phyloP scores from a whole-genome alignment of 1,284 basidiomycete species.

The Ustilago nuda region DNA sequence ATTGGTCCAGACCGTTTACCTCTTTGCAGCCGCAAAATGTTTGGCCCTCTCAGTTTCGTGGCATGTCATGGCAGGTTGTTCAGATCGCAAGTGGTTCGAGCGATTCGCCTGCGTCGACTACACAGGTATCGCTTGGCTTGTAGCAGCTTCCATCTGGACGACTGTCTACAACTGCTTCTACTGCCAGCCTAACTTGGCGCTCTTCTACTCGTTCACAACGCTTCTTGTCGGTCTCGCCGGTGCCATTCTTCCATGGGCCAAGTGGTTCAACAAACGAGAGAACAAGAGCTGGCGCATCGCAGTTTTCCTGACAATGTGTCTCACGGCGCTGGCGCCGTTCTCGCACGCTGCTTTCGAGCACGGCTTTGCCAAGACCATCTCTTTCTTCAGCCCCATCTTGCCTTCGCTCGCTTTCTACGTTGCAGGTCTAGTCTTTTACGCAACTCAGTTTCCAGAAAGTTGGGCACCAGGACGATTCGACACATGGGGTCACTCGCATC shows the following conservation, averaged over 20 bases:
- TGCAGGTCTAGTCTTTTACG: constrained; percentile 64
- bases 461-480: constrained; percentile 65
- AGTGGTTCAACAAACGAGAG: constrained; percentile 66
- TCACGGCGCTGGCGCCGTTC: constrained; percentile 63
- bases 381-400: constrained; percentile 64
- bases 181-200: constrained; percentile 67
- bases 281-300: constrained; percentile 63
- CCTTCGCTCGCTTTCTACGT: constrained; percentile 63
- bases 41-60: constrained; percentile 63
- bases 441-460: constrained; percentile 64
- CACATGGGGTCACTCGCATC: constrained; percentile 65
- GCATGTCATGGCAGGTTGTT: constrained; percentile 68
- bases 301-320: constrained; percentile 65
- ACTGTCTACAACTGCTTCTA: constrained; percentile 68
- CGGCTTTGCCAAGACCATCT: constrained; percentile 55
- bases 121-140: constrained; percentile 67
- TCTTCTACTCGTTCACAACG: constrained; percentile 62
- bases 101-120: constrained; percentile 68
- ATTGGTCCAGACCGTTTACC: constrained; percentile 65
- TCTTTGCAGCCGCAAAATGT: constrained; percentile 67
- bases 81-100: constrained; percentile 64
- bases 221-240: constrained; percentile 60
- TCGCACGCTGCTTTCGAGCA: constrained; percentile 64
- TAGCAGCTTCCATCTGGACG: constrained; percentile 66
- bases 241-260: constrained; percentile 65